phyloP scores from a whole-genome alignment of 345 rosid species.

The Xanthoceras sorbifolium region DNA sequence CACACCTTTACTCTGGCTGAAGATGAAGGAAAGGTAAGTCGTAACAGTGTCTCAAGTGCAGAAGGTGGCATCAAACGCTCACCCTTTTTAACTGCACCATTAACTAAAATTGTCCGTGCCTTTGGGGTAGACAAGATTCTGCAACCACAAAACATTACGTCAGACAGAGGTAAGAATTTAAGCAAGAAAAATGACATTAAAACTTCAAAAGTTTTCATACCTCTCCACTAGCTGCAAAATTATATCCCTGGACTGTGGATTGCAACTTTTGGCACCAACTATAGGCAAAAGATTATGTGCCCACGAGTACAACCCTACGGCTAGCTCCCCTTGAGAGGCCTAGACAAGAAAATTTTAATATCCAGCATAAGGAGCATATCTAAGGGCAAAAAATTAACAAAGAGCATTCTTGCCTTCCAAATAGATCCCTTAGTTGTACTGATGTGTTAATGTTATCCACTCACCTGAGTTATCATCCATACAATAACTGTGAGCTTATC shows the following conservation, averaged over 20 bases:
- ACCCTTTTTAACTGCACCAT: constrained; percentile 71
- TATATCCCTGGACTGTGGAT: constrained; percentile 76
- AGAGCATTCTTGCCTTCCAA: background rate
- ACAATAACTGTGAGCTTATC: constrained; percentile 68
- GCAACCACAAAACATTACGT: background rate
- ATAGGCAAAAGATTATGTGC: constrained; percentile 61
- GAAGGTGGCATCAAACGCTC: constrained; percentile 69
- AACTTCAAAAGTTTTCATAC: constrained; percentile 22
- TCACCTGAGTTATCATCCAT: constrained; percentile 81
- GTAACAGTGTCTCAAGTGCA: constrained; percentile 59
- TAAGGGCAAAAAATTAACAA: background rate
- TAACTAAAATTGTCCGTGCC: constrained; percentile 65
- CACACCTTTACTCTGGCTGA: constrained; percentile 66
- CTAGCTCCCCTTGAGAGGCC: constrained; percentile 69
- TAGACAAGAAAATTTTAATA: constrained; percentile 28
- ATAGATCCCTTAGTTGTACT: background rate
- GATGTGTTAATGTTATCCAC: background rate
- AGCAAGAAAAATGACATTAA: constrained; percentile 3
- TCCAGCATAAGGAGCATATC: constrained; percentile 12
- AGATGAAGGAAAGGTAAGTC: constrained; percentile 64
- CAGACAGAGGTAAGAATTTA: background rate
- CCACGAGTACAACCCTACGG: constrained; percentile 68
- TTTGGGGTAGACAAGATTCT: constrained; percentile 67
- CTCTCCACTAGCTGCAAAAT: constrained; percentile 61
- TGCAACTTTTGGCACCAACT: constrained; percentile 48